Evolutionary conservation across 1,139 yeast species (phyloP).

Genomic region (Saccharomyces hybrid): DNA sequence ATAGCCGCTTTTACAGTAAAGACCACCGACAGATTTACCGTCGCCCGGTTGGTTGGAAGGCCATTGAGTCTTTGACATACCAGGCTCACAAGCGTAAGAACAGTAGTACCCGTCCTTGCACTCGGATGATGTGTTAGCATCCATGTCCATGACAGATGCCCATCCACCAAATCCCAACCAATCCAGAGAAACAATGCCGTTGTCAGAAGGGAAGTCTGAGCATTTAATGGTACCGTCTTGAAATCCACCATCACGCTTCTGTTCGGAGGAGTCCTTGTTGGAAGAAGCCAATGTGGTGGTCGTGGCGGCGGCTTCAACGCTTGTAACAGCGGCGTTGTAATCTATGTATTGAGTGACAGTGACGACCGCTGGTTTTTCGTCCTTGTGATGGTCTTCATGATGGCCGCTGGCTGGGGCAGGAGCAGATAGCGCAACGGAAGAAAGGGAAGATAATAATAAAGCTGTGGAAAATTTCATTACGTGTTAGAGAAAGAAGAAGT

Average conservation of each 20-base stretch:
- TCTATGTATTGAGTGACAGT: constrained; percentile 44
- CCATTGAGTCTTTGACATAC: constrained; percentile 98
- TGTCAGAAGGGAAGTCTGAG: constrained; percentile 75
- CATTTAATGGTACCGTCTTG: constrained; percentile 77
- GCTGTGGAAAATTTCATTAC: constrained; percentile 16
- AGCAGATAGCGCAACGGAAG: constrained; percentile 13
- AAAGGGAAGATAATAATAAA: constrained; percentile 7
- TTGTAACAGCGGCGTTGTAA: constrained; percentile 33
- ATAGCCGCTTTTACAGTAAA: no score
- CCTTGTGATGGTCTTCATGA: constrained; percentile 38
- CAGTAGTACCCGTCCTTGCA: constrained; percentile 91
- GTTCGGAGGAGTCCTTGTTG: constrained; percentile 15
- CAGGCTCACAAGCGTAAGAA: constrained; percentile 94
- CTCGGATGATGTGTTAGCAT: constrained; percentile 52
- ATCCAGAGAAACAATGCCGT: constrained; percentile 82
- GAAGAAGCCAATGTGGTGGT: constrained; percentile 18
- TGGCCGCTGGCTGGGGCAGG: constrained; percentile 41
- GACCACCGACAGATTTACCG: constrained; percentile 94
- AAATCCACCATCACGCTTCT: constrained; percentile 40
- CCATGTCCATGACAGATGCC: constrained; percentile 69
- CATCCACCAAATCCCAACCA: constrained; percentile 86
- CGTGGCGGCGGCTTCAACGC: constrained; percentile 18
- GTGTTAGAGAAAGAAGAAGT: neutral
- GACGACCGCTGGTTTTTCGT: constrained; percentile 39
- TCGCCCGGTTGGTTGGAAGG: constrained; percentile 73